Base-by-base conservation (phyloP, 2,329 filamentous ascomycete species). In the Fusarium sp. region DNA sequence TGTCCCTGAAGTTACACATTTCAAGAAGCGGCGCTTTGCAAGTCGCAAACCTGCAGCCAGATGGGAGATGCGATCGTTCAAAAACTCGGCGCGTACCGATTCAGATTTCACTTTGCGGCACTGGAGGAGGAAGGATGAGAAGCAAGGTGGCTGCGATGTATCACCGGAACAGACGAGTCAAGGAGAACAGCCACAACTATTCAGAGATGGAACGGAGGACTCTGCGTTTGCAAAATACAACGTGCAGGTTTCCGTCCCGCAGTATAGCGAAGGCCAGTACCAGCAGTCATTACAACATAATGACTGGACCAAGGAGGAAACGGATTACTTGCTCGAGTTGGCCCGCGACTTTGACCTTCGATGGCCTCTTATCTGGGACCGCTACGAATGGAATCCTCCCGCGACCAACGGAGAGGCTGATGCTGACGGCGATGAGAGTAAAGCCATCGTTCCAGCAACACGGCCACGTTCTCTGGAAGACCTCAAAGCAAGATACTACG, bases 271-370 rank as follows among this genome's bases (percentile, higher is more conserved):
- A 71, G 93, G 95, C 71, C 92, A 97, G 80, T 99, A 99, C 82
- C 89, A 91, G 68, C 87, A 90, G 64, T 90, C 92, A 70, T 83
- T 99, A 56, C 88, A 91, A 75, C 92, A 87, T 78, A 85, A 90
- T 20, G 91, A 95, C 75, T 99, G 96, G 96, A 92, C 93, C 20
- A 94, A 92, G 78, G 92, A 96, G 77, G 96, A 99, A 83, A 99
- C 96, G 14, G 95, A 98, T 79, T 98, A 98, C 79, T 83, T 99
- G 71, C 88, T 98, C 79, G 85, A 89, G 7, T 81, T 95, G 39
- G 93, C 90, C 20, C 88, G 88, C 64, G 92, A 95, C 51, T 97
- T 91, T 79, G 94, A 97, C 78, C 87, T 97, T 68, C 91, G 96
- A 74, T 99, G 96, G 95, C 89, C 95, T 7, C 82, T 98, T 22